phyloP scores from a whole-genome alignment of 179 eudicot species.

The Monotropa hypopitys region DNA sequence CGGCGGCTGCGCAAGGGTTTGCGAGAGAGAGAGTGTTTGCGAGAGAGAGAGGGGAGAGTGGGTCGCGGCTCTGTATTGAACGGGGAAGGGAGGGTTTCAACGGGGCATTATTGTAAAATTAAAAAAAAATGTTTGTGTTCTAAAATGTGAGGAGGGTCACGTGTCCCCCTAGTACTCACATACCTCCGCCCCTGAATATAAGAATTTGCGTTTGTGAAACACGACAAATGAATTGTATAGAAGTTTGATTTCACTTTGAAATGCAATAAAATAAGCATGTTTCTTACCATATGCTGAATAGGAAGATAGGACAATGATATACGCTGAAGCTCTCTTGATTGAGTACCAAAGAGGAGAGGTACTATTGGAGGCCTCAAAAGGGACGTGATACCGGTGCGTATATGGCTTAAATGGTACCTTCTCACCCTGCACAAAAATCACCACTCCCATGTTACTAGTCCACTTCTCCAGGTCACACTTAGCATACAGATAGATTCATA shows the following conservation, averaged over 20 bases:
- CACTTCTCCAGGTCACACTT: not conserved
- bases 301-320: slow-evolving; percentile 52
- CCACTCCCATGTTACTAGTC: not conserved
- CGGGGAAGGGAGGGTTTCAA: too few species aligned
- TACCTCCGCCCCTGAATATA: too few species aligned
- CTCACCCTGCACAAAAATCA: slow-evolving; percentile 30
- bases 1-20: too few species aligned
- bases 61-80: too few species aligned
- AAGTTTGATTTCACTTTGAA: not conserved
- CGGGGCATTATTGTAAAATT: too few species aligned
- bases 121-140: too few species aligned
- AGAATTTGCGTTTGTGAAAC: not conserved
- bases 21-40: too few species aligned
- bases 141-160: too few species aligned
- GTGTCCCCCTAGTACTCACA: too few species aligned
- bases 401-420: slow-evolving; percentile 31
- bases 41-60: too few species aligned
- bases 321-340: slow-evolving; percentile 41
- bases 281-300: slow-evolving; percentile 43
- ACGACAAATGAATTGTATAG: not conserved
- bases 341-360: slow-evolving; percentile 49
- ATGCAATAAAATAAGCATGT: not conserved
- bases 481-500: not conserved
- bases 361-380: slow-evolving; percentile 29
- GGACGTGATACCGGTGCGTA: slow-evolving; percentile 24